Evolutionary conservation across 2,329 filamentous ascomycete species (phyloP), one percentile per base, ranked within the genome.

Genomic region (Colletotrichum ledebouriae): DNA sequence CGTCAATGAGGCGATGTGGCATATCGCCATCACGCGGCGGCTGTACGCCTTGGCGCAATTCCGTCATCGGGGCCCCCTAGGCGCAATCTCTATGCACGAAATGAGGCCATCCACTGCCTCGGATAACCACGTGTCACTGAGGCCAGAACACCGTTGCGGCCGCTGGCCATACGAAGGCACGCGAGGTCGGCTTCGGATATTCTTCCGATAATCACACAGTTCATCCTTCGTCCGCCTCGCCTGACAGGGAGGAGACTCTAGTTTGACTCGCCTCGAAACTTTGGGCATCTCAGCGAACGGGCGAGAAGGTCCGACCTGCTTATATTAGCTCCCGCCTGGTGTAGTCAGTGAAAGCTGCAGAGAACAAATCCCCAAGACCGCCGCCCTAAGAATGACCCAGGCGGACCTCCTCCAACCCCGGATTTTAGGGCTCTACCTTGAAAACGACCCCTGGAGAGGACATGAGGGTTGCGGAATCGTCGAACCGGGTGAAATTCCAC

Each of bases 351-450:
- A 33, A 1, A 17, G 20, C 53, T 42, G 53, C 56, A 37, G 41
- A 46, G 59, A 44, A n/a, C 46, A 29, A 37, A 11, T 20, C 15
- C 56, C 17, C 15, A 41, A 11, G n/a, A 9, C 34, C 46, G 22
- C 22, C 22, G 29, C 39, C 46, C 59, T 58, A 53, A 29, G 29
- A 46, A 37, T 15, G 39, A 46, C 47, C 53, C 5, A 5, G 25
- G 25, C 25, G 25, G 25, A 4, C 25, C 46, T 41, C 37, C 37
- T 46, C 10, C 33, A 46, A 59, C 59, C 59, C 59, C 59, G 41
- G 64, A 41, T 63, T 67, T 59, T 59, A 59, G 29, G 46, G 39
- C 46, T 22, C 39, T 64, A 33, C 44, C 59, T 46, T 42, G 37
- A 12, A 50, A 20, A 52, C 25, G 3, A 44, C 10, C 37, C 50